Conservation (phyloP, 495 filamentous ascomycete species). For the Pseudoneurospora amorphoporcata region DNA sequence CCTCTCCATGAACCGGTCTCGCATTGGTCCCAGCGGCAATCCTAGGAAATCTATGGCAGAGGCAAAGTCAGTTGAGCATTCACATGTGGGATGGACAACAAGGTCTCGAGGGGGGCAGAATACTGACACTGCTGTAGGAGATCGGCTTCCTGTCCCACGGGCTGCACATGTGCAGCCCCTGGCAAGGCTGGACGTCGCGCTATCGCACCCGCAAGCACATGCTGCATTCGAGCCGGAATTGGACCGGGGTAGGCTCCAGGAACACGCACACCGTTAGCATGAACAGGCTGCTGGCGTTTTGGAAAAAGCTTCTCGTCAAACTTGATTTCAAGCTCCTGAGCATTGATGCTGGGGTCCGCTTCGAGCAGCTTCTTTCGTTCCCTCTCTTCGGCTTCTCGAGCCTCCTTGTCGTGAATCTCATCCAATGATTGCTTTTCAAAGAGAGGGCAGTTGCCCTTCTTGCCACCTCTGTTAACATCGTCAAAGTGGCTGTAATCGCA, state of each 20-base stretch:
- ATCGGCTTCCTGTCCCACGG: background rate
- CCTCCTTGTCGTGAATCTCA: slow-evolving; percentile 53
- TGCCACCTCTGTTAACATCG: slow-evolving; percentile 33
- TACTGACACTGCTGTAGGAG: background rate
- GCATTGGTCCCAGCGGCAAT: background rate
- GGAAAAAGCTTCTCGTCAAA: slow-evolving; percentile 43
- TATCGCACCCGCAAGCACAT: background rate
- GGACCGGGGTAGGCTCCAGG: background rate
- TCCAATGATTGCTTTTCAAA: slow-evolving; percentile 47
- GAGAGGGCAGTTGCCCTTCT: slow-evolving; percentile 48
- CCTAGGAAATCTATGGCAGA: background rate
- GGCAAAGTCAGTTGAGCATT: background rate
- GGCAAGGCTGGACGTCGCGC: background rate
- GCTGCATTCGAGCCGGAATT: background rate
- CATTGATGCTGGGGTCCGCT: slow-evolving; percentile 50
- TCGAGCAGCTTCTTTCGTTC: slow-evolving; percentile 45
- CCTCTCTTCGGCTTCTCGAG: slow-evolving; percentile 51
- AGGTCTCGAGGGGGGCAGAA: background rate
- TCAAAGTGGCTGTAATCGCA: slow-evolving; percentile 45
- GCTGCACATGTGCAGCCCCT: background rate
- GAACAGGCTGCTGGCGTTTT: slow-evolving; percentile 24
- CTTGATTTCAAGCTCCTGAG: slow-evolving; percentile 46
- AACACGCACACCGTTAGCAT: background rate
- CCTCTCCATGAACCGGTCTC: background rate
- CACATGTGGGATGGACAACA: background rate